Evolutionary conservation across 495 filamentous ascomycete species (phyloP).

Genomic region (Aspergillus ellipticus): DNA sequence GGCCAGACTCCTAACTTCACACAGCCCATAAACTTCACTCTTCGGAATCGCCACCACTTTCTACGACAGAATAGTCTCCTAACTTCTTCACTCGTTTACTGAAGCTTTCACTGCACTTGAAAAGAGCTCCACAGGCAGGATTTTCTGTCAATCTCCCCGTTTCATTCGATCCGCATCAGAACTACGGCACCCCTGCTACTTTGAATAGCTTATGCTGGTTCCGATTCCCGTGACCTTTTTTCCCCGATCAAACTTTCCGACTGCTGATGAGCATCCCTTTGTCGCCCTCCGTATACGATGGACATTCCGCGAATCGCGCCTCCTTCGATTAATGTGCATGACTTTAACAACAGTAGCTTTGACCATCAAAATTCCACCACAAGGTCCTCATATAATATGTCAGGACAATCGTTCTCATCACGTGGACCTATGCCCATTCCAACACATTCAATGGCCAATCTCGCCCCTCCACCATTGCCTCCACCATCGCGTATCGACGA

Average conservation of each 20-base stretch:
- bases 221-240: background rate
- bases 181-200: background rate
- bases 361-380: constrained; percentile 18
- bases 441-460: constrained; percentile 40
- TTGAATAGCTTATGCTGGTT: background rate
- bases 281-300: constrained; percentile 42
- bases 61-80: background rate
- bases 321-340: constrained; percentile 53
- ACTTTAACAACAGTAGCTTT: constrained; percentile 43
- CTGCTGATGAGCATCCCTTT: constrained; percentile 14
- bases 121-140: constrained; percentile 16
- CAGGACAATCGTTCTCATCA: constrained; percentile 34
- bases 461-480: constrained; percentile 59
- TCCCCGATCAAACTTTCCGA: constrained; percentile 2
- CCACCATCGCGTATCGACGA: constrained; percentile 55
- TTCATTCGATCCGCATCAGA: background rate
- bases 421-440: constrained; percentile 56
- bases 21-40: background rate
- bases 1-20: background rate
- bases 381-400: constrained; percentile 23
- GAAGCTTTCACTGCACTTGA: background rate
- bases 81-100: background rate
- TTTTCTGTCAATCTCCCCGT: constrained; percentile 12
- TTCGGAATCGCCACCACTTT: background rate
- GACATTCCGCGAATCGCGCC: constrained; percentile 52